phyloP scores from a whole-genome alignment of 2,329 filamentous ascomycete genomes.

The Xylaria sp. region DNA sequence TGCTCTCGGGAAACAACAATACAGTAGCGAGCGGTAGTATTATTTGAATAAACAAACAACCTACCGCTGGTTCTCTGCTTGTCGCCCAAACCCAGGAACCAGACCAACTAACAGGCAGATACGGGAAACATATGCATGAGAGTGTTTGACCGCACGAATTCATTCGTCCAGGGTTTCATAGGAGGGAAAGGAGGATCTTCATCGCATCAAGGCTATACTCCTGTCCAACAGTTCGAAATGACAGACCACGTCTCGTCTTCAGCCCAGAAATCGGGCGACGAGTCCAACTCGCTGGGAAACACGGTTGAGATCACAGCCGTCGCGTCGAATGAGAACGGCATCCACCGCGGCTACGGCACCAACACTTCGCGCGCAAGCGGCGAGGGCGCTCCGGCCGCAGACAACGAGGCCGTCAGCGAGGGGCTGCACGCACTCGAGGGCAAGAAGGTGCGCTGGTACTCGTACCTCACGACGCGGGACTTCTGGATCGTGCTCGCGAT shows the following conservation, averaged over 20 bases:
- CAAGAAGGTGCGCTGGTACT: constrained; percentile 68
- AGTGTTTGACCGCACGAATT: constrained; percentile 26
- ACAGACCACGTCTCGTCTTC: constrained; percentile 39
- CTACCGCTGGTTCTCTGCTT: not conserved
- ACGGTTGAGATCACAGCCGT: constrained; percentile 46
- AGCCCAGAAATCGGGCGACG: constrained; percentile 39
- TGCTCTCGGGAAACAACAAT: not conserved
- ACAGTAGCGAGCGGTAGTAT: not conserved
- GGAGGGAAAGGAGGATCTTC: constrained; percentile 25
- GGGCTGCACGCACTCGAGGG: constrained; percentile 67
- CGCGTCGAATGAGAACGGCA: constrained; percentile 31
- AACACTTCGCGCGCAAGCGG: not conserved
- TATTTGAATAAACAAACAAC: not conserved
- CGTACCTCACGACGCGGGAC: constrained; percentile 84
- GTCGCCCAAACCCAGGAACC: not conserved
- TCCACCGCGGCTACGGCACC: constrained; percentile 30
- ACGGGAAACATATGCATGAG: constrained; percentile 36
- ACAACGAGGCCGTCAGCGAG: constrained; percentile 57
- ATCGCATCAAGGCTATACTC: constrained; percentile 37
- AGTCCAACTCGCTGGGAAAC: constrained; percentile 42
- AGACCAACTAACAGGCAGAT: not conserved
- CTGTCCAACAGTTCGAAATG: constrained; percentile 47
- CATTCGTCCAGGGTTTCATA: constrained; percentile 29
- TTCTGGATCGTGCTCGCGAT: constrained; percentile 87
- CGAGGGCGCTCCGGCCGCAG: constrained; percentile 37